Evolutionary conservation across 441 rosid species (phyloP).

Genomic region (Macaranga tanarius): DNA sequence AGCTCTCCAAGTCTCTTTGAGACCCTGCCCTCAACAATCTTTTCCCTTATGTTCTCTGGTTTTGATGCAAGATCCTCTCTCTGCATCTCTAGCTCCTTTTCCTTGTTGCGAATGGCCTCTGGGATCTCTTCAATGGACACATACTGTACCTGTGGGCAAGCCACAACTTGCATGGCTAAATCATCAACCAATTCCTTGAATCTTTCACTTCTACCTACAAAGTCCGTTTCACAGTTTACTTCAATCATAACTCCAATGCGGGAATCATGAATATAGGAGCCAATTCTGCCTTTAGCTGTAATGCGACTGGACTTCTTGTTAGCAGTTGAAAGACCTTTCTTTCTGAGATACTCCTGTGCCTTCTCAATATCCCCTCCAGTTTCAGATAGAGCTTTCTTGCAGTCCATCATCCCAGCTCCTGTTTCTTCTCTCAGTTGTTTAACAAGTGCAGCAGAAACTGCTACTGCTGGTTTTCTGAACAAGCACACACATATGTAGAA

Average conservation of each 20-base stretch:
- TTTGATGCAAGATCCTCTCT: slow-evolving; percentile 79
- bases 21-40: slow-evolving; percentile 78
- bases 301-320: slow-evolving; percentile 90
- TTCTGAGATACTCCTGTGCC: slow-evolving; percentile 91
- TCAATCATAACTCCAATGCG: slow-evolving; percentile 86
- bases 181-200: slow-evolving; percentile 86
- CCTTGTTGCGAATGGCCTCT: slow-evolving; percentile 49
- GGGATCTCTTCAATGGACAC: slow-evolving; percentile 71
- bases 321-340: slow-evolving; percentile 85
- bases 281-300: slow-evolving; percentile 94
- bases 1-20: slow-evolving; percentile 80
- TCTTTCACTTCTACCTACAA: slow-evolving; percentile 85
- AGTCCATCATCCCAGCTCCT: slow-evolving; percentile 99
- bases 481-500: slow-evolving; percentile 16
- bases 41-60: slow-evolving; percentile 86
- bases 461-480: slow-evolving; percentile 50
- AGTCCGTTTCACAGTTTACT: slow-evolving; percentile 94
- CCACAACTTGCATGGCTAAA: slow-evolving; percentile 95
- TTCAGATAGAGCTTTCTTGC: slow-evolving; percentile 93
- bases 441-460: slow-evolving; percentile 79
- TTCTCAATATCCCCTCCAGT: slow-evolving; percentile 87
- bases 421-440: slow-evolving; percentile 94
- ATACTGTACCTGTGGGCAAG: slow-evolving; percentile 80
- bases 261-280: slow-evolving; percentile 88
- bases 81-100: slow-evolving; percentile 88